Base-by-base conservation (phyloP, 257 asterid species). In the Ophiorrhiza pumila region DNA sequence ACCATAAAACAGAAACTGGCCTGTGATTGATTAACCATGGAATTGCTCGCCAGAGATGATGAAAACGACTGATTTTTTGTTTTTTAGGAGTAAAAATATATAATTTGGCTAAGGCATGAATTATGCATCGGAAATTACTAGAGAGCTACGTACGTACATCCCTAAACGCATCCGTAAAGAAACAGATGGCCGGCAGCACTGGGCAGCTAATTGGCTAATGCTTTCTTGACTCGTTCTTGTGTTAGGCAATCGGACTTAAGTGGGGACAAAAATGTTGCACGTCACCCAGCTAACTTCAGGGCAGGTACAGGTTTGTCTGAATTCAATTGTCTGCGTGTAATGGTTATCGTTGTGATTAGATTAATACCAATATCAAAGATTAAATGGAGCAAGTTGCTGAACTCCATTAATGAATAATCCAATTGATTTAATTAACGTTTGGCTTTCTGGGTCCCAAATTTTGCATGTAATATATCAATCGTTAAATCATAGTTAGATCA, bases 191-290 rank as follows among this genome's bases (percentile, higher is more conserved):
- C 69, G 55, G 68, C 77, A 27, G 56, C 57, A 1, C 2, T 0
- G 2, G 53, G 55, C 3, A 1, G n/a, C 55, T 1, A 7, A 49
- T 49, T 18, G 55, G 7, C 50, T 55, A 39, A 18, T 41, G 50
- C 7, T 13, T 27, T 41, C n/a, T 56, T 69, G 39, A 10, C 29
- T 27, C 14, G n/a, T 47, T 47, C 22, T 61, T 32, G 76, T 5
- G 65, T 74, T 78, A 62, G 79, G 76, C 53, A 27, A 73, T 15
- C 70, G 63, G 27, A 55, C 66, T 47, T 39, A 46, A 60, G 62
- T 67, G 47, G 55, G 32, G 31, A 56, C 53, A 67, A 56, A 70
- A 15, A 0, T 9, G 52, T 53, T 34, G 20, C 1, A 22, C 64
- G 57, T 64, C 66, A 39, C 15, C 31, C 14, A 10, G 22, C 69